phyloP scores from a whole-genome alignment of 169 alveolate species.

The Babesia gibsoni region DNA sequence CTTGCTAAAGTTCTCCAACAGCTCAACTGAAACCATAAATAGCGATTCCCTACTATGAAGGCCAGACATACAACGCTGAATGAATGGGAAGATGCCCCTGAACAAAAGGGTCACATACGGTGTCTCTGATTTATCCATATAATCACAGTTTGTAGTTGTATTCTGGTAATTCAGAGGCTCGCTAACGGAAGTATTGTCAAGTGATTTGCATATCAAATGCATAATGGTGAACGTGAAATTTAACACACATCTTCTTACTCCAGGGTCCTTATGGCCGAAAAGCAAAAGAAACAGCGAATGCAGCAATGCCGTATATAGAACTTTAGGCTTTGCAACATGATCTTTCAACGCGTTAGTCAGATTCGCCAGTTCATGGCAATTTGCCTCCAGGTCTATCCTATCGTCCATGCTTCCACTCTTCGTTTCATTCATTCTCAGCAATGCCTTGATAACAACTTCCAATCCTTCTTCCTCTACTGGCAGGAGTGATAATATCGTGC shows the following conservation, averaged over 20 bases:
- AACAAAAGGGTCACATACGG: slow-evolving; percentile 5
- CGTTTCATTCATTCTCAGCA: slow-evolving; percentile 22
- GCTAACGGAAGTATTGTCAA: neutral
- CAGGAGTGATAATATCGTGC: slow-evolving; percentile 4
- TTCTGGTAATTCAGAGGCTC: neutral
- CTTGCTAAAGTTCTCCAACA: slow-evolving; percentile 38
- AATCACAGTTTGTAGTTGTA: neutral
- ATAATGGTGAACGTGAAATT: slow-evolving; percentile 19
- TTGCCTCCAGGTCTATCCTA: slow-evolving; percentile 41
- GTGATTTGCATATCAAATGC: neutral
- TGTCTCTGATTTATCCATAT: slow-evolving; percentile 1
- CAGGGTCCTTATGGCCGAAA: slow-evolving; percentile 38
- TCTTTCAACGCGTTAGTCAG: slow-evolving; percentile 1
- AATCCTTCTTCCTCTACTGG: slow-evolving; percentile 27
- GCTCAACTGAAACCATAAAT: slow-evolving; percentile 17
- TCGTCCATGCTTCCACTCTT: slow-evolving; percentile 20
- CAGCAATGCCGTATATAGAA: slow-evolving; percentile 7
- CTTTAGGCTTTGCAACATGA: neutral
- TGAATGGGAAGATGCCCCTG: slow-evolving; percentile 33
- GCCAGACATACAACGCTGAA: slow-evolving; percentile 23
- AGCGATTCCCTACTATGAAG: neutral
- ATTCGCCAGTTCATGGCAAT: slow-evolving; percentile 24
- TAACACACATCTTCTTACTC: slow-evolving; percentile 39
- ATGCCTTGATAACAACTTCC: neutral
- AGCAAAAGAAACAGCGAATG: slow-evolving; percentile 39